Conservation (phyloP, 192 early-diverging fungal genomes). For the Pecoramyces ruminantium region DNA sequence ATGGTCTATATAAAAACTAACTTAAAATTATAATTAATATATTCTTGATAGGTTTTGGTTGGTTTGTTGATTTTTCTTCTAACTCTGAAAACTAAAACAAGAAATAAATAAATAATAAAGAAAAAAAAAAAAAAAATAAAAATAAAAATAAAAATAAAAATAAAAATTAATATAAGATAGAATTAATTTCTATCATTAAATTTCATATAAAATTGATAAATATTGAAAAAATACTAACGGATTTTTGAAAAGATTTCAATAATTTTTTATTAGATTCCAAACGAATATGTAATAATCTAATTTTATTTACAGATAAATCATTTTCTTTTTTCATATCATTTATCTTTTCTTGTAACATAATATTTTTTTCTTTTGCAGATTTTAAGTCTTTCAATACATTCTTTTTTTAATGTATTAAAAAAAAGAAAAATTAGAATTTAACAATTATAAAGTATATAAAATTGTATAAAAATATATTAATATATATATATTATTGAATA, state of each 20-base stretch:
- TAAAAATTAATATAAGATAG: no score
- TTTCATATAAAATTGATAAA: no score
- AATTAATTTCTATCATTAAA: no score
- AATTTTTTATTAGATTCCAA: not conserved
- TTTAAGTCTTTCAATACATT: not conserved
- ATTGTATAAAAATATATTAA: no score
- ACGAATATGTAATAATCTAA: not conserved
- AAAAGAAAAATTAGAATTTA: no score
- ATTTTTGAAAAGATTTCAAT: not conserved
- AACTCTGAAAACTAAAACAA: not conserved
- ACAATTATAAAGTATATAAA: no score
- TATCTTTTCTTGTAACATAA: not conserved
- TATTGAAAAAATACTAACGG: no score
- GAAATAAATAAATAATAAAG: not conserved
- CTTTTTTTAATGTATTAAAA: no score
- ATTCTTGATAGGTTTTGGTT: not conserved
- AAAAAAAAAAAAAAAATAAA: no score
- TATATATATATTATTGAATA: no score
- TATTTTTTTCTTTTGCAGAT: not conserved
- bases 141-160: no score
- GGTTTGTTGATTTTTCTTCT: not conserved
- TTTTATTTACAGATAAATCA: not conserved
- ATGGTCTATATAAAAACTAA: no score
- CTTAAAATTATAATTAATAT: not conserved
- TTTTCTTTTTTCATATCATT: not conserved